Evolutionary conservation across 78 protist genomes (phyloP).

Genomic region (Anaeramoeba flamelloides): DNA sequence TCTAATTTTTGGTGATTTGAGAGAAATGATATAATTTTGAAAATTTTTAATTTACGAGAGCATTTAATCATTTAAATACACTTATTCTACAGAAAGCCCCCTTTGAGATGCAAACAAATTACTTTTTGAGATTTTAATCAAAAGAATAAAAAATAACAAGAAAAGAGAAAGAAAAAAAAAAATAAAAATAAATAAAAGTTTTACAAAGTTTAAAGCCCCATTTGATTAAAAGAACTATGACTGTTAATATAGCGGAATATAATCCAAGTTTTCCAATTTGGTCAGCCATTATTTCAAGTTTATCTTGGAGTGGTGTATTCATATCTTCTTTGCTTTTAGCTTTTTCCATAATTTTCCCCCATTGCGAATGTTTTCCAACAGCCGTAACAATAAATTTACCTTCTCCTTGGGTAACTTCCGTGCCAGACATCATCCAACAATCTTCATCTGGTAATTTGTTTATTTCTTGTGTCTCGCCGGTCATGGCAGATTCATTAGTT

Average conservation of each 20-base stretch:
- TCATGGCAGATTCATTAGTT: constrained; percentile 40
- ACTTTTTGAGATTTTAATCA: too few species aligned
- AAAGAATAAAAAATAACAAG: too few species aligned
- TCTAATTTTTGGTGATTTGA: too few species aligned
- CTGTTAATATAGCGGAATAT: constrained; percentile 28
- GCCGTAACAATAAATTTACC: constrained; percentile 19
- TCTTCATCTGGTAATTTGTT: constrained; percentile 13
- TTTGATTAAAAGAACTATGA: constrained; percentile 20
- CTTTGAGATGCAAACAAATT: too few species aligned
- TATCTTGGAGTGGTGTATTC: constrained; percentile 34
- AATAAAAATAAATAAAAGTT: neutral
- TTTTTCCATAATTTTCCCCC: constrained; percentile 22
- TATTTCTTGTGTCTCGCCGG: constrained; percentile 50
- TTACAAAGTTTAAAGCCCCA: neutral
- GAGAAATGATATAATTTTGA: too few species aligned
- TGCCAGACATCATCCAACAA: constrained; percentile 38
- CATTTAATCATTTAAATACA: too few species aligned
- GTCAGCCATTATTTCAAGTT: constrained; percentile 22
- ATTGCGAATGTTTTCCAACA: constrained; percentile 24
- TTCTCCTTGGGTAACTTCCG: constrained; percentile 18
- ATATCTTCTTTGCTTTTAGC: neutral
- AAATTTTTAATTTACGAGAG: too few species aligned
- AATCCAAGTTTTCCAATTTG: constrained; percentile 52
- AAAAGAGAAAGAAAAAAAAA: too few species aligned
- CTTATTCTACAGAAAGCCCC: too few species aligned